Conservation (phyloP, 805 yeast species). For the Nakazawaea peltata region DNA sequence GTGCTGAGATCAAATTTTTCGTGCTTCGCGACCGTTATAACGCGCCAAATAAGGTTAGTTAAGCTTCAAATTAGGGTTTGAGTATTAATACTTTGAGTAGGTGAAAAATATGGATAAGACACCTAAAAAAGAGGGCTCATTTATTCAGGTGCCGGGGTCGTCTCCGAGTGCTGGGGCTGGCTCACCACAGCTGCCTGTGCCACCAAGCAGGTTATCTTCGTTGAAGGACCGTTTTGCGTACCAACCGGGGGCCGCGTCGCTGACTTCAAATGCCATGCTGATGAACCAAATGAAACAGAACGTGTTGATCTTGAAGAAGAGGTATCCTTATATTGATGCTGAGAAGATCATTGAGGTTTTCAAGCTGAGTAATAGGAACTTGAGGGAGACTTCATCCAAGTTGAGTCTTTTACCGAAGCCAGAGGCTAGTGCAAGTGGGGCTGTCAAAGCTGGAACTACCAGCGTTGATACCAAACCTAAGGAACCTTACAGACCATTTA, state of each 20-base stretch:
- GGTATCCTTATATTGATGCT: slow-evolving; percentile 23
- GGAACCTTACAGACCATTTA: neutral
- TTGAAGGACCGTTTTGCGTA: slow-evolving; percentile 37
- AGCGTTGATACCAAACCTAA: neutral
- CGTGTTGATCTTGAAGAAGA: slow-evolving; percentile 21
- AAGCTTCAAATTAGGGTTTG: too few species aligned
- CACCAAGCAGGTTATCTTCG: slow-evolving; percentile 19
- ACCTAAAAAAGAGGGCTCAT: slow-evolving; percentile 18
- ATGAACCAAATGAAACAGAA: slow-evolving; percentile 16
- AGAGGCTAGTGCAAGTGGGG: slow-evolving; percentile 8
- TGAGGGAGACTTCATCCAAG: slow-evolving; percentile 23
- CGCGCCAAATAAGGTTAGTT: too few species aligned
- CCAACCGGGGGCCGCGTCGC: slow-evolving; percentile 10
- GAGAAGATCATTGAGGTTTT: slow-evolving; percentile 22
- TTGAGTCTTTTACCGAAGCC: slow-evolving; percentile 18
- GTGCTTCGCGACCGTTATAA: too few species aligned
- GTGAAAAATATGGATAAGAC: too few species aligned
- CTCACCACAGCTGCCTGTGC: slow-evolving; percentile 20
- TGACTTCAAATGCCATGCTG: neutral
- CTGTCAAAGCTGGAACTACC: neutral
- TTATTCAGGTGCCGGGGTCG: slow-evolving; percentile 43
- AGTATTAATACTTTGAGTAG: too few species aligned
- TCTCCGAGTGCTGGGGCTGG: slow-evolving; percentile 28
- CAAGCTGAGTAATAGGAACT: slow-evolving; percentile 19
- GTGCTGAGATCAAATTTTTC: neutral